Base-by-base conservation (phyloP, 192 early-diverging fungal genomes). In the Lobosporangium transversale region DNA sequence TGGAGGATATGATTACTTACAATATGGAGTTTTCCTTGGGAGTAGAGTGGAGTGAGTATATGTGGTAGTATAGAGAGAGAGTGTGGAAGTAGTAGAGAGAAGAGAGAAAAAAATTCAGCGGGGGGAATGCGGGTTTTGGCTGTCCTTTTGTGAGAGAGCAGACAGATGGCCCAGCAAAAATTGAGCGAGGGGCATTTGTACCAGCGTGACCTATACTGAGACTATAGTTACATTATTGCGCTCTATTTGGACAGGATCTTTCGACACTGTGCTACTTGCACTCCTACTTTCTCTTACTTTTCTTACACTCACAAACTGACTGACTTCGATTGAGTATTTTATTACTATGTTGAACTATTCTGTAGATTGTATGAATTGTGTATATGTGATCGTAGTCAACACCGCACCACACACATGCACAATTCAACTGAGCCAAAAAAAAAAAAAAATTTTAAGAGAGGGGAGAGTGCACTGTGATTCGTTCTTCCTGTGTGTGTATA, bases 91-190 rank as follows among this genome's bases (percentile, higher is more conserved):
- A n/a, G n/a, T n/a, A 58, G 62, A 53, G 37, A 65, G 53, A 65
- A 33, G 49, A 23, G 35, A 43, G 36, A 37, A 35, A 67, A 67
- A 67, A 66, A 66, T n/a, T 23, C 64, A 66, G 64, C 64, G 67
- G 67, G 67, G 63, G 67, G 50, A 43, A 37, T 20, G 27, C 40
- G 18, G 4, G 1, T 54, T 55, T 54, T 49, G 44, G 49, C 61
- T 63, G 58, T 24, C 61, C 51, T 63, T 63, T 52, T 63, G 62
- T 55, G 62, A 53, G 62, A 30, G 62, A 44, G 47, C 29, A n/a
- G 40, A 20, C 35, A 33, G 45, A n/a, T 8, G 51, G 51, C 8
- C 9, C 51, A 53, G 51, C 4, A 36, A 2, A 3, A 20, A 21
- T 3, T 36, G 35, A 12, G 53, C 32, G 33, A 21, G 4, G 35